phyloP scores from a whole-genome alignment of 768 basidiomycete genomes.

The Floccularia luteovirens region DNA sequence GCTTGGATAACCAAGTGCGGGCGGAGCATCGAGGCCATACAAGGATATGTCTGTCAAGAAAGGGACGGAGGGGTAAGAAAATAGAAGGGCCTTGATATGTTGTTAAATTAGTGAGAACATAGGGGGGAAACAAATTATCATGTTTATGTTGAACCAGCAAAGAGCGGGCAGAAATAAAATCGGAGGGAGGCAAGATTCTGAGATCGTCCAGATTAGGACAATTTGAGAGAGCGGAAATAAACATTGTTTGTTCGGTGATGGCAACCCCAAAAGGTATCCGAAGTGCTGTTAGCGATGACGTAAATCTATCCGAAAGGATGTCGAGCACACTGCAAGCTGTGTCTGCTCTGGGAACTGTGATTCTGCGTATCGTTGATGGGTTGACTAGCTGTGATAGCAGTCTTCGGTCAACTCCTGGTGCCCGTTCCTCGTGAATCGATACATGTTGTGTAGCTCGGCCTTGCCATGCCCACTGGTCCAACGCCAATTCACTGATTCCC shows the following conservation, averaged over 20 bases:
- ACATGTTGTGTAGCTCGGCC: slow-evolving; percentile 22
- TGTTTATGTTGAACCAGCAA: too few relatives aligned
- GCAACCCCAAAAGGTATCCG: slow-evolving; percentile 19
- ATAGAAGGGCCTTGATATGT: not conserved
- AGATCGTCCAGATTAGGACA: slow-evolving; percentile 21
- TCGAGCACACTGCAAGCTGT: slow-evolving; percentile 22
- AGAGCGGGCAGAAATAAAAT: slow-evolving; percentile 7
- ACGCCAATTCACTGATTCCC: slow-evolving; percentile 17
- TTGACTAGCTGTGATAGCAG: slow-evolving; percentile 19
- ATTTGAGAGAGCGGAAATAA: slow-evolving; percentile 17
- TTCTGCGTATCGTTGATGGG: slow-evolving; percentile 17
- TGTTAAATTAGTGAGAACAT: not conserved
- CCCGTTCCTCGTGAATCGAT: slow-evolving; percentile 23
- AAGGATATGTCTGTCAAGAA: not conserved
- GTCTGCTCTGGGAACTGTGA: slow-evolving; percentile 23
- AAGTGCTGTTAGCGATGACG: slow-evolving; percentile 13
- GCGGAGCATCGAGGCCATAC: not conserved
- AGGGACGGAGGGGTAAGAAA: not conserved
- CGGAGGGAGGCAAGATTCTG: slow-evolving; percentile 20
- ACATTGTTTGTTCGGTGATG: slow-evolving; percentile 13
- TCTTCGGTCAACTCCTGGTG: slow-evolving; percentile 16
- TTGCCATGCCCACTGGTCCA: slow-evolving; percentile 31
- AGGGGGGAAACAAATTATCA: not conserved
- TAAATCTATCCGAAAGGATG: slow-evolving; percentile 7
- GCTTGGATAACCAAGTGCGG: not conserved